These are phyloP conservation scores for Leucosporidium yakuticum DNA, from an alignment of 768 basidiomycete species.

Conservation along the genomic window DNA sequence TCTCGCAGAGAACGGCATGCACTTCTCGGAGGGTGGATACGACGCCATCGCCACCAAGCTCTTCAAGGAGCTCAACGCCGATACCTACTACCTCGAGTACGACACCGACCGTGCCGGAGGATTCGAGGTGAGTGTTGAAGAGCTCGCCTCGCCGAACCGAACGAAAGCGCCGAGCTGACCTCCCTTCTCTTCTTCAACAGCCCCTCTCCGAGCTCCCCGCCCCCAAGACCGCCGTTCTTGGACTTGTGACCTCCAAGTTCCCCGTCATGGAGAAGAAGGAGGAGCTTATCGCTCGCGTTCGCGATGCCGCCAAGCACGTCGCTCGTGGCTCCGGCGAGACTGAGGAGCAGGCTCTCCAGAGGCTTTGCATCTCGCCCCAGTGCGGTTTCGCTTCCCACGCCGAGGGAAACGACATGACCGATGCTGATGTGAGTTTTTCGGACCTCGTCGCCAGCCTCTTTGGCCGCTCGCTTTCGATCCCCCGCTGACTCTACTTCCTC, in stretches of 20 bases:
- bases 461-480: too few species aligned
- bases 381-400: conserved; percentile 60
- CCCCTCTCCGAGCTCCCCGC: conserved; percentile 38
- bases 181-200: conserved; percentile 10
- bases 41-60: conserved; percentile 41
- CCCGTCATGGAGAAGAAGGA: conserved; percentile 52
- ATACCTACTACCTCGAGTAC: conserved; percentile 40
- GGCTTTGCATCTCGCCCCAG: conserved; percentile 56
- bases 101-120: conserved; percentile 40
- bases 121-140: conserved; percentile 26
- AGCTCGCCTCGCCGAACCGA: too few species aligned
- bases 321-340: conserved; percentile 49
- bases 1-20: conserved; percentile 24
- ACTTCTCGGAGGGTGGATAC: conserved; percentile 39
- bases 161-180: not conserved
- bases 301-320: conserved; percentile 54
- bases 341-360: conserved; percentile 52
- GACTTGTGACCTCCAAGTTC: conserved; percentile 39
- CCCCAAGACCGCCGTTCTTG: conserved; percentile 39
- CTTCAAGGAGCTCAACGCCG: conserved; percentile 38
- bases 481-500: too few species aligned
- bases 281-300: conserved; percentile 51
- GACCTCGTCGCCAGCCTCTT: too few species aligned
- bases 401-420: conserved; percentile 55
- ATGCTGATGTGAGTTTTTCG: conserved; percentile 5